Evolutionary conservation across 305 asterid genomes (phyloP).

Genomic region (Fraxinus paxiana): DNA sequence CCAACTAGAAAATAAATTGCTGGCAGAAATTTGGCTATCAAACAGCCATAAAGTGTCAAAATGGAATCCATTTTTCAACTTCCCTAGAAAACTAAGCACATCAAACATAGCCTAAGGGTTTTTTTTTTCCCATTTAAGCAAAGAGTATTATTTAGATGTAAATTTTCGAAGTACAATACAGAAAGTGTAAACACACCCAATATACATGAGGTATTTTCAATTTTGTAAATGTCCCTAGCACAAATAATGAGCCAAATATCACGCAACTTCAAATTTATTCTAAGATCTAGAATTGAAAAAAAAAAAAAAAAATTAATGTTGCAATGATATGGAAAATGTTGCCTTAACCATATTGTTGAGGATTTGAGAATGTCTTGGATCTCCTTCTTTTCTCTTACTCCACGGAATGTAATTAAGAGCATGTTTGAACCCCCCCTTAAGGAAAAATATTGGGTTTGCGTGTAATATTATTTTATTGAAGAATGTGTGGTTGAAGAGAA

Average conservation of each 20-base stretch:
- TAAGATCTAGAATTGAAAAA: neutral
- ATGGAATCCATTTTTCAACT: no score
- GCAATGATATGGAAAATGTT: neutral
- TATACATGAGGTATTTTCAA: neutral
- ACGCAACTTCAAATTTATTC: neutral
- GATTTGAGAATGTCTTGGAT: neutral
- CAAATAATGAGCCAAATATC: neutral
- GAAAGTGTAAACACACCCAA: neutral
- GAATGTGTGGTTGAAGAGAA: no score
- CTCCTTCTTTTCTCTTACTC: neutral
- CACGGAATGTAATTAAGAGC: no score
- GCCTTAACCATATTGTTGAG: neutral
- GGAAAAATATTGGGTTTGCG: no score
- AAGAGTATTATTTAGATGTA: neutral
- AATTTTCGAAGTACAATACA: neutral
- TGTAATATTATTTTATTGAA: no score
- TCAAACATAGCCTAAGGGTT: no score
- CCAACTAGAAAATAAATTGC: no score
- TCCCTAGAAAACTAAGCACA: no score
- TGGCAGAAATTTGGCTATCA: no score
- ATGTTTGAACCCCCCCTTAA: no score
- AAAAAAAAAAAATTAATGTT: no score
- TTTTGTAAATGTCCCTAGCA: neutral
- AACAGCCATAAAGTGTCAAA: no score
- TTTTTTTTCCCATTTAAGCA: neutral